Conservation (phyloP, 345 rosid genomes). For the Eucalyptus lansdowneana region DNA sequence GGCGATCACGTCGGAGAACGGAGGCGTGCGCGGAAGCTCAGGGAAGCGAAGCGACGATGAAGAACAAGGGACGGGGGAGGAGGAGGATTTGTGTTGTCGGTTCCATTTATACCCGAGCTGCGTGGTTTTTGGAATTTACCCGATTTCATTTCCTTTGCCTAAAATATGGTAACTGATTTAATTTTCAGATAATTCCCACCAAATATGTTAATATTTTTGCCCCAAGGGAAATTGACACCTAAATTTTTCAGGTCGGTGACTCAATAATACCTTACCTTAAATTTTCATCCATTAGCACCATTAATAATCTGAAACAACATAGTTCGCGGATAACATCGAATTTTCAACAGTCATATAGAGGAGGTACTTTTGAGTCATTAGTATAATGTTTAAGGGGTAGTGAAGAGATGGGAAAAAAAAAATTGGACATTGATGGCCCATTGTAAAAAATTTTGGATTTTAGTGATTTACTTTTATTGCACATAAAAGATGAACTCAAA, state of each 20-base stretch:
- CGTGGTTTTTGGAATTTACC: not conserved
- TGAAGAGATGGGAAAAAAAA: rapidly evolving
- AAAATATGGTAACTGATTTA: not conserved
- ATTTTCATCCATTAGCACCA: not conserved
- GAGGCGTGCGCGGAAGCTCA: not conserved
- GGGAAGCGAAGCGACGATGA: not conserved
- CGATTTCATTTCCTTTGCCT: not conserved
- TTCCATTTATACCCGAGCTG: not conserved
- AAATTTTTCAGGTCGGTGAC: not conserved
- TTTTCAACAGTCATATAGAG: not conserved
- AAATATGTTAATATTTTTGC: not conserved
- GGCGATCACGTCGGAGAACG: not conserved
- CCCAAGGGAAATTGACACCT: not conserved
- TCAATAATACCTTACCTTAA: not conserved
- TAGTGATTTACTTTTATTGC: not conserved
- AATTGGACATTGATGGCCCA: not conserved
- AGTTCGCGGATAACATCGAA: not conserved
- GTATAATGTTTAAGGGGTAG: not conserved
- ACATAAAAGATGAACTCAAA: not conserved
- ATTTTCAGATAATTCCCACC: not conserved
- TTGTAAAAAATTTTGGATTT: not conserved
- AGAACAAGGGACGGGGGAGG: not conserved
- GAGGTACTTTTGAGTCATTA: not conserved
- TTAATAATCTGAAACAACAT: not conserved
- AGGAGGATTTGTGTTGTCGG: not conserved